Conservation (phyloP, 1,139 yeast genomes). For the Diutina catenulata region DNA sequence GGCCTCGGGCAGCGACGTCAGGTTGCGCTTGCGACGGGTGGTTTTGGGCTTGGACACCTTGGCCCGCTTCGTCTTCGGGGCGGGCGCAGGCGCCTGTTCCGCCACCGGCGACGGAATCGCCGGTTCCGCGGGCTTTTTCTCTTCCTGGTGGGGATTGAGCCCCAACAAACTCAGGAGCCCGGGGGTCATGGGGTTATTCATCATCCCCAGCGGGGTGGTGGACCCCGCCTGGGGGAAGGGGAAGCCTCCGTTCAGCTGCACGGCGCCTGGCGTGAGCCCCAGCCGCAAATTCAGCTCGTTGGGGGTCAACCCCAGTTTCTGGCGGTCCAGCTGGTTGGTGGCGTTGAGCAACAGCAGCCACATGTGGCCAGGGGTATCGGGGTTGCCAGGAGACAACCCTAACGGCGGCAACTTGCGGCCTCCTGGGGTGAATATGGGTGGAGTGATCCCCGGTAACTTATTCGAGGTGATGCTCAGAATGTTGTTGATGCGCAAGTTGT, state of each 20-base stretch:
- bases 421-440: constrained; percentile 49
- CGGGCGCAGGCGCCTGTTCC: neutral
- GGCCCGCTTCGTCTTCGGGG: constrained; percentile 3
- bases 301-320: constrained; percentile 54
- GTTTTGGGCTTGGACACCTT: constrained; percentile 7
- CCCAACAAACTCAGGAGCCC: constrained; percentile 17
- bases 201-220: constrained; percentile 28
- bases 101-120: too few species aligned
- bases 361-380: constrained; percentile 40
- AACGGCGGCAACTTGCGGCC: constrained; percentile 50
- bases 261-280: constrained; percentile 44
- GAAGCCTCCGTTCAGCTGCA: constrained; percentile 24
- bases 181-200: constrained; percentile 36
- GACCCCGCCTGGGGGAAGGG: constrained; percentile 23
- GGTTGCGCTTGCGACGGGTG: constrained; percentile 1
- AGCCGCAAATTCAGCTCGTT: constrained; percentile 56
- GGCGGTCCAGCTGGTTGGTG: constrained; percentile 12
- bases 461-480: neutral
- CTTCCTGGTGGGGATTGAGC: neutral
- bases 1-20: constrained; percentile 7
- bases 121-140: neutral
- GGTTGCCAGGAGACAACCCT: constrained; percentile 32
- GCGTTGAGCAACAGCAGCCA: constrained; percentile 36
- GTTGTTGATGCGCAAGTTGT: constrained; percentile 1
- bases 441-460: constrained; percentile 32